phyloP scores from a whole-genome alignment of 768 basidiomycete genomes.

The Gautieria morchelliformis region DNA sequence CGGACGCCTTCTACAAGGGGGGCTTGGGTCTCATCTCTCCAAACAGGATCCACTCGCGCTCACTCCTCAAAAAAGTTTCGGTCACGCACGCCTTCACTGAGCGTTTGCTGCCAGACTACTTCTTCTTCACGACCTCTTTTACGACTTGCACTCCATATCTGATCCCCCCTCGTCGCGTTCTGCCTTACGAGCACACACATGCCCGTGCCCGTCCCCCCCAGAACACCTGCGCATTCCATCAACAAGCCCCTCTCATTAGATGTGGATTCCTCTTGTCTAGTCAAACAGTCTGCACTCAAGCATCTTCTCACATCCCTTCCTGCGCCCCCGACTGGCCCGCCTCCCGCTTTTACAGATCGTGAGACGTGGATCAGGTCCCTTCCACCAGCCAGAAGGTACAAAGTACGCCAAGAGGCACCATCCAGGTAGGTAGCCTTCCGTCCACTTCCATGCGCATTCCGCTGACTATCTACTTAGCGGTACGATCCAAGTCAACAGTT shows the following conservation, averaged over 20 bases:
- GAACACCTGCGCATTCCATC: slow-evolving; percentile 53
- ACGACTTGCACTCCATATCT: slow-evolving; percentile 2
- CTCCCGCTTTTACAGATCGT: slow-evolving; percentile 54
- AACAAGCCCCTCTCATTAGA: slow-evolving; percentile 41
- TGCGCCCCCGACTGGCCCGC: slow-evolving; percentile 48
- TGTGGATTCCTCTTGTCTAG: slow-evolving; percentile 26
- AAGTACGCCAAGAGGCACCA: slow-evolving; percentile 31
- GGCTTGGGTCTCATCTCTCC: neutral
- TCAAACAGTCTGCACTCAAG: slow-evolving; percentile 38
- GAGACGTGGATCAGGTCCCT: slow-evolving; percentile 69
- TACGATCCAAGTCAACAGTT: neutral
- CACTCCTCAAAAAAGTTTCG: slow-evolving; percentile 53
- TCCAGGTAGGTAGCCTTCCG: neutral
- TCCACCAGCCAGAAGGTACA: slow-evolving; percentile 62
- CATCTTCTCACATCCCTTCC: slow-evolving; percentile 50
- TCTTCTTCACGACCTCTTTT: slow-evolving; percentile 4
- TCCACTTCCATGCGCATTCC: neutral
- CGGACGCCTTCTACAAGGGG: slow-evolving; percentile 1
- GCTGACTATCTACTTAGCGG: neutral
- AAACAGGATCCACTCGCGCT: slow-evolving; percentile 2
- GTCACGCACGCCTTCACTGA: slow-evolving; percentile 70
- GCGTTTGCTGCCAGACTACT: slow-evolving; percentile 50
- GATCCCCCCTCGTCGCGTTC: neutral
- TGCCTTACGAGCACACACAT: slow-evolving; percentile 28
- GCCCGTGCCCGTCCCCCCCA: slow-evolving; percentile 77